phyloP scores from a whole-genome alignment of 2,329 filamentous ascomycete genomes.

The Epichloe gansuensis region DNA sequence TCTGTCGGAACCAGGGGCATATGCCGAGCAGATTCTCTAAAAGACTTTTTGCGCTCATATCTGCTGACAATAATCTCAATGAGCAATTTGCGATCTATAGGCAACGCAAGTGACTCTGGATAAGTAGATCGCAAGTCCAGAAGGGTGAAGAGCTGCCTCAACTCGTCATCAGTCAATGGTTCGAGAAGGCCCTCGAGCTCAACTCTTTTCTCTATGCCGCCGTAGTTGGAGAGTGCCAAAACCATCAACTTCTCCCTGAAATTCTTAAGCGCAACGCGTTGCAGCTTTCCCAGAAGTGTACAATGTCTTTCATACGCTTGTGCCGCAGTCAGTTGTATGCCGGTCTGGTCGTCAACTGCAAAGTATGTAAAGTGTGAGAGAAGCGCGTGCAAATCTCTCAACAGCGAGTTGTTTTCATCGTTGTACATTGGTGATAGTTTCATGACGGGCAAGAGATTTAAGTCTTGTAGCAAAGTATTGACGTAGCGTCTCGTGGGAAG shows the following conservation, averaged over 20 bases:
- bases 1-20: slow-evolving; percentile 79
- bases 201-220: slow-evolving; percentile 65
- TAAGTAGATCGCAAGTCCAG: slow-evolving; percentile 77
- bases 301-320: slow-evolving; percentile 76
- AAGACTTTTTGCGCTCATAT: slow-evolving; percentile 68
- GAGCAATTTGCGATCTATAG: slow-evolving; percentile 50
- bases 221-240: slow-evolving; percentile 83
- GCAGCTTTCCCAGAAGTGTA: slow-evolving; percentile 61
- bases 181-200: slow-evolving; percentile 70
- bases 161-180: slow-evolving; percentile 60
- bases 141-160: slow-evolving; percentile 53
- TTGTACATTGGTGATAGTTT: slow-evolving; percentile 67
- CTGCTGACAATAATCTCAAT: slow-evolving; percentile 61
- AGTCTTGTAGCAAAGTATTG: slow-evolving; percentile 74
- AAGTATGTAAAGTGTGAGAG: slow-evolving; percentile 81
- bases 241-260: slow-evolving; percentile 90
- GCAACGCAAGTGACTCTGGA: slow-evolving; percentile 55
- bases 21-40: slow-evolving; percentile 64
- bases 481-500: slow-evolving; percentile 88
- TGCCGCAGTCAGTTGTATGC: slow-evolving; percentile 57
- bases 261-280: slow-evolving; percentile 63
- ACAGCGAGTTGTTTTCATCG: slow-evolving; percentile 58
- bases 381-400: slow-evolving; percentile 72
- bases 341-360: slow-evolving; percentile 82
- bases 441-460: slow-evolving; percentile 71